A percentile compares a stretch with the other conserved stretches of the same genome.
These are phyloP conservation scores for Ceratocystis cacaofunesta DNA, from an alignment of 2,329 filamentous ascomycete species.

Conservation along the genomic window DNA sequence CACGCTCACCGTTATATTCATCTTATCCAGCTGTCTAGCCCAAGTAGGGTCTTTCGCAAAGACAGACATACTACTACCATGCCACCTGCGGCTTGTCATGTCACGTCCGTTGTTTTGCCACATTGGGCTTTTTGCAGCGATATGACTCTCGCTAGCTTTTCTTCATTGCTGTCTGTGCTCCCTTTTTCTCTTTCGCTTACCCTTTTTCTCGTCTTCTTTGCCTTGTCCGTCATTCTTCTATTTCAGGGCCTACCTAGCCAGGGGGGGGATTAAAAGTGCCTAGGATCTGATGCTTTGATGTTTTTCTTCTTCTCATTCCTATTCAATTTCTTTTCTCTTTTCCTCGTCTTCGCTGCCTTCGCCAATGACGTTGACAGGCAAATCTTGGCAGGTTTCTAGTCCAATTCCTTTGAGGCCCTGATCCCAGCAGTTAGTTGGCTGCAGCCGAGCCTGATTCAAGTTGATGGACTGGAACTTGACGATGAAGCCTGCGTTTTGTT, in stretches of 20 bases:
- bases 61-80: neutral
- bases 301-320: neutral
- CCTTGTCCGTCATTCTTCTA: neutral
- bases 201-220: neutral
- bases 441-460: neutral
- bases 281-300: constrained; percentile 5
- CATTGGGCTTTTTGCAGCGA: constrained; percentile 6
- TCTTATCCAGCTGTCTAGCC: neutral
- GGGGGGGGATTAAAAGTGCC: neutral
- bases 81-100: neutral
- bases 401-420: neutral
- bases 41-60: neutral
- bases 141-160: constrained; percentile 1
- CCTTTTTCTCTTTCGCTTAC: neutral
- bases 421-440: neutral
- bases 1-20: neutral
- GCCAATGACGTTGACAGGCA: constrained; percentile 1
- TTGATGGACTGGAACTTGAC: neutral
- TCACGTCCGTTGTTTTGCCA: constrained; percentile 12
- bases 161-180: neutral
- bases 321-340: neutral
- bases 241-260: neutral
- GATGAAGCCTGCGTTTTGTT: neutral
- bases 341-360: neutral
- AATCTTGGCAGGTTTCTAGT: neutral